A percentile compares a stretch with the other conserved stretches of the same genome.
Conservation (phyloP, 2,329 filamentous ascomycete species). For the Colletotrichum sp. region DNA sequence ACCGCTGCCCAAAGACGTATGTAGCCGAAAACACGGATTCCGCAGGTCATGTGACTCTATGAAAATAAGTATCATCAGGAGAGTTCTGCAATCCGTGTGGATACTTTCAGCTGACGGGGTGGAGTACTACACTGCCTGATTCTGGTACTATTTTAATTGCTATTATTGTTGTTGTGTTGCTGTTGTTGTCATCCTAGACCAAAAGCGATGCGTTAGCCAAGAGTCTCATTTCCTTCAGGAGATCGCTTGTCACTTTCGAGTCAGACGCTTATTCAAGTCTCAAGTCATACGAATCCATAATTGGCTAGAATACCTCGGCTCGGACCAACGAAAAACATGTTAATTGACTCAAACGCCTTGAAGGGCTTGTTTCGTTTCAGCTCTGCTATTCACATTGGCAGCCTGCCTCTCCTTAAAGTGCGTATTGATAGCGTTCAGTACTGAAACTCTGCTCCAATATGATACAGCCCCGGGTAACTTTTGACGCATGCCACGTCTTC, state of each 20-base stretch:
- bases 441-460: background rate
- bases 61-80: no score
- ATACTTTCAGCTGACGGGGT: background rate
- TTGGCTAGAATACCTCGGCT: rapidly evolving
- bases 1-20: background rate
- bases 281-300: background rate
- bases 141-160: no score
- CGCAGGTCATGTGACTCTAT: background rate
- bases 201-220: background rate
- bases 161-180: background rate
- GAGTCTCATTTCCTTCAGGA: background rate
- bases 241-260: background rate
- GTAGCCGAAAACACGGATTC: background rate
- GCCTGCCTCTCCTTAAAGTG: background rate
- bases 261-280: background rate
- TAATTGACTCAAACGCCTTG: background rate
- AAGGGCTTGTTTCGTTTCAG: background rate
- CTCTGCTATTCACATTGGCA: background rate
- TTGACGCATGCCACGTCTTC: background rate
- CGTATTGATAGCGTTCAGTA: background rate
- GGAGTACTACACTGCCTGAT: background rate
- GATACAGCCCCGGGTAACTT: rapidly evolving
- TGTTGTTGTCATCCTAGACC: background rate
- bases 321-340: rapidly evolving
- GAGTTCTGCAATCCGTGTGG: background rate